A percentile compares a stretch with the other conserved stretches of the same genome.
phyloP scores from a whole-genome alignment of 805 yeast genomes.

The Saturnispora kantuleensis region DNA sequence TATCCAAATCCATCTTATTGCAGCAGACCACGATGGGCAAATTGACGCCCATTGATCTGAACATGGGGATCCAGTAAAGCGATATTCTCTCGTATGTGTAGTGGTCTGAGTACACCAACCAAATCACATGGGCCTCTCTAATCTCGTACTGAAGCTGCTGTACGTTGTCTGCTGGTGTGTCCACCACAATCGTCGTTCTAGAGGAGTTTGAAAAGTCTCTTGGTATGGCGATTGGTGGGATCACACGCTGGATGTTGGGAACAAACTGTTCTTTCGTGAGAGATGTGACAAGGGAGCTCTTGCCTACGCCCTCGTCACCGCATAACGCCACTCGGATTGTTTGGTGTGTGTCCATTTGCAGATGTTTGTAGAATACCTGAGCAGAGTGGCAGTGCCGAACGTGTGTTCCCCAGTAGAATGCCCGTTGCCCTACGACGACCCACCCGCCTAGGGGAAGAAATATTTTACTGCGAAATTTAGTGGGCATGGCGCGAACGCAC shows the following conservation, averaged over 20 bases:
- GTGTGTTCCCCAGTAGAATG: too few relatives aligned
- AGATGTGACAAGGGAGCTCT: constrained; percentile 68
- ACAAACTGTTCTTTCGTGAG: constrained; percentile 75
- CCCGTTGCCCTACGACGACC: too few relatives aligned
- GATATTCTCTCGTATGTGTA: constrained; percentile 90
- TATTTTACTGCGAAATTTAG: too few relatives aligned
- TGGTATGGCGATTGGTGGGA: constrained; percentile 83
- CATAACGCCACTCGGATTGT: constrained; percentile 77
- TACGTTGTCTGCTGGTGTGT: constrained; percentile 65
- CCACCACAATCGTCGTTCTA: constrained; percentile 62
- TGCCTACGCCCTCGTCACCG: constrained; percentile 91
- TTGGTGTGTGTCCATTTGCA: constrained; percentile 23
- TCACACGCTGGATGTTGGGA: constrained; percentile 62
- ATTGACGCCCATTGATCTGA: constrained; percentile 88
- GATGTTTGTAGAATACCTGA: too few relatives aligned
- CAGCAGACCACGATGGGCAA: constrained; percentile 87
- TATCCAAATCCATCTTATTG: constrained; percentile 36
- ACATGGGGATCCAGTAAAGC: constrained; percentile 88
- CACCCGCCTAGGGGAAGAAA: too few relatives aligned
- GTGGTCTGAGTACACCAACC: constrained; percentile 92
- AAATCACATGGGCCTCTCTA: constrained; percentile 78
- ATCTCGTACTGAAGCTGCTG: constrained; percentile 57
- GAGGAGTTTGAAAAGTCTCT: constrained; percentile 54
- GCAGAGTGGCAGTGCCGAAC: too few relatives aligned
- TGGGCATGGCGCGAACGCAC: too few relatives aligned